Base-by-base conservation (phyloP, 148 eudicot species). In the Beta vulgaris region DNA sequence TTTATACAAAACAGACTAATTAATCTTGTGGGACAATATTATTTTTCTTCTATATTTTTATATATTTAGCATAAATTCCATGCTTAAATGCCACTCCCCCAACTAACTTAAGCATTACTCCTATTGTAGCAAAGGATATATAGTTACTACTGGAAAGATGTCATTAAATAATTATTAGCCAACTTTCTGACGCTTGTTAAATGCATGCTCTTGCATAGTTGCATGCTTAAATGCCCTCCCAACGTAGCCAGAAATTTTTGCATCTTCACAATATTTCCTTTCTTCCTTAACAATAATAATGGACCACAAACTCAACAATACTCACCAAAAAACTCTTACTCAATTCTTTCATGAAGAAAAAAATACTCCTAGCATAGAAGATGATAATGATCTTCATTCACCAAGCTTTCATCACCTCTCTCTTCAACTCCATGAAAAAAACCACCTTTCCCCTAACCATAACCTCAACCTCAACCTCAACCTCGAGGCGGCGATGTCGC, bases 331-430 rank as follows among this genome's bases (percentile, higher is more conserved):
- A 37, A 42, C 78, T 32, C 32, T 76, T 18, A 60, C 73, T 28
- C 54, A 35, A 21, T 63, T 68, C 13, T 39, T 57, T 19, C 54
- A 76, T 32, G 74, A 59, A 32, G 67, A 76, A 58, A 34, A 71
- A 26, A n/a, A n/a, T n/a, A n/a, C n/a, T n/a, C n/a, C n/a, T n/a
- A n/a, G n/a, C n/a, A n/a, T n/a, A n/a, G 53, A 76, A 31, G 49
- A 46, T 13, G 36, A 21, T 51, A 51, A 21, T 0, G 26, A 51
- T 51, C 0, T 19, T n/a, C 57, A 68, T 29, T 36, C 79, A 14
- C 79, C 74, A 13, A 76, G 79, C n/a, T 76, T 76, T 44, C 73
- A 76, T 48, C 68, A 69, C 55, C 48, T 76, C 36, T 28, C 78
- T 1, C 37, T 12, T 14, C 44, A 42, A 26, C 34, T 57, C 9